phyloP scores from a whole-genome alignment of 768 basidiomycete genomes.

The Amanita molliuscula region DNA sequence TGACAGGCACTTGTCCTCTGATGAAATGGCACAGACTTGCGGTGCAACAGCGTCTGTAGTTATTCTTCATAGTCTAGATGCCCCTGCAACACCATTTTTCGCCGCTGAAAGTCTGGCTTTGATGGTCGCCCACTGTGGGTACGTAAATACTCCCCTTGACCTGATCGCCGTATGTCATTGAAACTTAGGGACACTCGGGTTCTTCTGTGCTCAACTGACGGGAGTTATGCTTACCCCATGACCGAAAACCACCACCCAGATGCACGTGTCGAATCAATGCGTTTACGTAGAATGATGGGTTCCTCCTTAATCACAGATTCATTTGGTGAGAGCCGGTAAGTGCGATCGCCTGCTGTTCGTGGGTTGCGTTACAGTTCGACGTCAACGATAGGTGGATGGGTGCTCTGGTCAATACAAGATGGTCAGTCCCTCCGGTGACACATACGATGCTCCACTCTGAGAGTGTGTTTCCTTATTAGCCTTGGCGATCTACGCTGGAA shows the following conservation, averaged over 20 bases:
- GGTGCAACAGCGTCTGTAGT: conserved; percentile 91
- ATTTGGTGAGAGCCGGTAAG: conserved; percentile 83
- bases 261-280: conserved; percentile 70
- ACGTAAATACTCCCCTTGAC: conserved; percentile 11
- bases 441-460: not conserved
- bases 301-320: conserved; percentile 86
- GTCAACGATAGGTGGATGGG: conserved; percentile 77
- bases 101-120: conserved; percentile 63
- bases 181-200: conserved; percentile 75
- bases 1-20: conserved; percentile 62
- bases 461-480: conserved; percentile 40
- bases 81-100: conserved; percentile 75
- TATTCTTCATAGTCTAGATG: conserved; percentile 84
- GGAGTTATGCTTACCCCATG: conserved; percentile 71
- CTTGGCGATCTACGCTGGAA: conserved; percentile 88
- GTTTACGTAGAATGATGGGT: conserved; percentile 85
- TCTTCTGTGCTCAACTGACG: conserved; percentile 63
- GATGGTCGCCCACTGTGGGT: conserved; percentile 93
- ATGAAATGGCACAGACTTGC: conserved; percentile 59
- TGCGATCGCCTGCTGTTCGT: not conserved
- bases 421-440: conserved; percentile 33
- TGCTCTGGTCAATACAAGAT: conserved; percentile 83
- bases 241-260: conserved; percentile 98
- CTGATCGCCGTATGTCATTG: not conserved
- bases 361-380: conserved; percentile 3